Evolutionary conservation across 2,329 filamentous ascomycete genomes (phyloP), one percentile per base, ranked within the genome.

Genomic region (Clonostachys chloroleuca): DNA sequence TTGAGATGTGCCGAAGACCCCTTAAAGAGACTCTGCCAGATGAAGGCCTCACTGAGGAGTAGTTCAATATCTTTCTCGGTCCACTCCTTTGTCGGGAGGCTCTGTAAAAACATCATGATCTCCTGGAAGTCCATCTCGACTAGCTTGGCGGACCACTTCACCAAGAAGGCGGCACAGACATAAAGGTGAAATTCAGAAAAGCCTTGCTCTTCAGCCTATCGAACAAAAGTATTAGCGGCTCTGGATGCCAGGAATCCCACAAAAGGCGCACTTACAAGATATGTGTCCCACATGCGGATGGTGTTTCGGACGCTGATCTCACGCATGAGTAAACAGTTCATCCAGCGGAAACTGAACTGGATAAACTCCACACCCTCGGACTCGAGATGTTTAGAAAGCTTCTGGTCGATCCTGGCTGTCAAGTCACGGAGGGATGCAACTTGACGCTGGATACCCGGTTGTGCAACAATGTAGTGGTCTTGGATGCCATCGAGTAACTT

Each of bases 221-320:
- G 40, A 30, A 5, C 9, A 30, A 30, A 30, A 30, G 24, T 30
- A 43, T 42, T 43, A 14, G 33, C 12, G n/a, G 9, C 34, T 41
- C 7, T n/a, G n/a, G 13, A 18, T 42, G 20, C 39, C 6, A 20
- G n/a, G 40, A 16, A 40, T 12, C 24, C 24, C 9, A 30, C 2
- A 30, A 8, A 30, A 30, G 24, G 33, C 13, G 6, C 45, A 69
- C 83, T 63, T 74, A 96, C 92, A 72, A 99, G 81, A 70, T 99
- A 99, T 24, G 94, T 99, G 67, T 99, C 94, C 94, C 94, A 99
- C 94, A 99, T 99, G 56, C 94, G 80, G 53, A 99, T 95, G 1
- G 91, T 96, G 64, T 96, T 97, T 65, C 86, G 89, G 48, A 99
- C 92, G 62, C 88, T 96, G 54, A 99, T 88, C 70, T 99, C 94